A percentile compares a stretch with the other conserved stretches of the same genome.
Evolutionary conservation across 257 asterid genomes (phyloP).

Genomic region (Solanum verrucosum): DNA sequence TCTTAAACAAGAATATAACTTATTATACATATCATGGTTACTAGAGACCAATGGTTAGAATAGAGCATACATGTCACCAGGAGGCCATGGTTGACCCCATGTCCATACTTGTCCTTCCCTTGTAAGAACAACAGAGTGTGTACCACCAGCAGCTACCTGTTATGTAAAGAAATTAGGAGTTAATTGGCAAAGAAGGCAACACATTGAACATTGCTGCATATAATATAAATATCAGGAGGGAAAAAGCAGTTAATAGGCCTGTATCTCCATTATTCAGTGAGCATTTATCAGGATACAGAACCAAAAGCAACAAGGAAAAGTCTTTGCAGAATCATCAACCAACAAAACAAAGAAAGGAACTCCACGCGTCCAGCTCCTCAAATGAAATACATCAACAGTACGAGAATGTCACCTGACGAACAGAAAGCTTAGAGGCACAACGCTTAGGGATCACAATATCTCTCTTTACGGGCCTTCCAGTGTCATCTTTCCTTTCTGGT

Average conservation of each 20-base stretch:
- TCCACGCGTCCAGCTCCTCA: background rate
- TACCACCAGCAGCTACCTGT: slow-evolving; percentile 99
- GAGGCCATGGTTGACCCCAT: slow-evolving; percentile 99
- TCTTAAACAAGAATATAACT: background rate
- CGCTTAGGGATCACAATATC: slow-evolving; percentile 89
- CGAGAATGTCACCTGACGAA: slow-evolving; percentile 64
- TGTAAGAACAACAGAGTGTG: slow-evolving; percentile 95
- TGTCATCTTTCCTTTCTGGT: slow-evolving; percentile 90
- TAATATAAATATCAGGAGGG: background rate
- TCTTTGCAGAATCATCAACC: background rate
- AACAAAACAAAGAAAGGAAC: background rate
- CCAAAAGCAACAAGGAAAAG: background rate
- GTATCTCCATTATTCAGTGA: background rate
- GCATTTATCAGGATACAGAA: background rate
- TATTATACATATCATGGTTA: background rate
- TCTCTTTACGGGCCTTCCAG: slow-evolving; percentile 79
- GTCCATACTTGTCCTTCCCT: slow-evolving; percentile 97
- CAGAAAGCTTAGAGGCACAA: slow-evolving; percentile 84
- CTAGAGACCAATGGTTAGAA: background rate
- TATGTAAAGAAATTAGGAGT: slow-evolving; percentile 4
- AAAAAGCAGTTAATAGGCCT: background rate
- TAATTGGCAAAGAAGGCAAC: background rate
- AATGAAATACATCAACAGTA: background rate
- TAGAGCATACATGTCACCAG: slow-evolving; percentile 82
- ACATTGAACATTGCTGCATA: background rate